Evolutionary conservation across 768 basidiomycete genomes (phyloP), one percentile per base, ranked within the genome.

Genomic region (Lanmaoa pseudosensibilis): DNA sequence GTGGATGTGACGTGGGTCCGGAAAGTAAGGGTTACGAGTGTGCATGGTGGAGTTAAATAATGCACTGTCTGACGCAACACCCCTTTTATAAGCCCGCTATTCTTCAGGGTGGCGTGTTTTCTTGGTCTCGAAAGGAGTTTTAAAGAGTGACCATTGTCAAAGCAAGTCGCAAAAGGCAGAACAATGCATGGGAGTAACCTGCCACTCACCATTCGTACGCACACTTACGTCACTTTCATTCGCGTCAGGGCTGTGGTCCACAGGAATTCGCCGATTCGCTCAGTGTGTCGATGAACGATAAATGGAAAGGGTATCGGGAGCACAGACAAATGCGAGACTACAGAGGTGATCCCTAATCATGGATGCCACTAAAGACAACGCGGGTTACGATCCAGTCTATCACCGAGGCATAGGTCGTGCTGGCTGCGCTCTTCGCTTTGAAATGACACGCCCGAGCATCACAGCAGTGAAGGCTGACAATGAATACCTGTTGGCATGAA

Each of bases 391-490:
- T 30, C 33, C 32, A 39, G 8, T 41, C 36, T 13, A 59, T 58
- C 49, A 83, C 46, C 88, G 82, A 48, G 88, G 89, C 63, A 91
- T 74, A 41, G 74, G 75, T 60, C 78, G 79, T 30, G 78, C 79
- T 73, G 75, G 61, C 59, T 79, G 70, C 5, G 69, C 69, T 64
- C 76, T 78, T 62, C 82, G 82, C 63, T 83, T 84, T 36, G 83
- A 56, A 46, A 92, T 67, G 30, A 92, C 75, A 16, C 86, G 82
- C 40, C 80, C 75, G 57, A 94, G 89, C 92, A 97, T 94, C 56
- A 84, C 77, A 3, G 87, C 77, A 0, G 95, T 98, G 48, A 94
- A 82, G 5, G 81, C 87, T 3, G 92, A 95, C 3, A 98, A 77
- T 1, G 93, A 85, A 76, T 91, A 94, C 95, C 95, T 97, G 64